A percentile compares a stretch with the other conserved stretches of the same genome.
Conservation (phyloP, 139 green algal genomes). For the Chlorella sp. region DNA sequence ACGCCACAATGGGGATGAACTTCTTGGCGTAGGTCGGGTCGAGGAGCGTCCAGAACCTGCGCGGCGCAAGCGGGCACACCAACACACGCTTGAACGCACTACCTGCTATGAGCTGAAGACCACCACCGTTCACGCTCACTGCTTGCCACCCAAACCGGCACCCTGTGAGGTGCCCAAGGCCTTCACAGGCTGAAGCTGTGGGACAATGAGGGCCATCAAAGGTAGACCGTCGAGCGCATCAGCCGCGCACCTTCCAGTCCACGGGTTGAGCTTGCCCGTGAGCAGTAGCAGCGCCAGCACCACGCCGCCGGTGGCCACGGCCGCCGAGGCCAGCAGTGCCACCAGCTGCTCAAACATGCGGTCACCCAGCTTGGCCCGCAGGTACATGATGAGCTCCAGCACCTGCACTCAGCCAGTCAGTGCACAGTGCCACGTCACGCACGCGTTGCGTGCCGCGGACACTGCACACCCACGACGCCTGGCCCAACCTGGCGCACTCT, state of each 20-base stretch:
- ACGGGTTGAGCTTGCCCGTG: slow-evolving; percentile 50
- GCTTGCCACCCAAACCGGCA: no score
- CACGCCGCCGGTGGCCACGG: not conserved
- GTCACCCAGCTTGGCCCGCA: slow-evolving; percentile 23
- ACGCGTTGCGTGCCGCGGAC: no score
- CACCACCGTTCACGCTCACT: no score
- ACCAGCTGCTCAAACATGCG: slow-evolving; percentile 4
- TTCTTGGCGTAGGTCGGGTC: slow-evolving; percentile 59
- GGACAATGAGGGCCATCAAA: not conserved
- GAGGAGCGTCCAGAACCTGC: slow-evolving; percentile 50
- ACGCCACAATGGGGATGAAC: slow-evolving; percentile 59
- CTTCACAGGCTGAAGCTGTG: no score
- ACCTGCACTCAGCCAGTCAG: no score
- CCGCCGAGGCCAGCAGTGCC: slow-evolving; percentile 2
- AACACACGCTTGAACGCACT: no score
- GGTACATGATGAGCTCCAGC: slow-evolving; percentile 24
- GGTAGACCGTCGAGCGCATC: not conserved
- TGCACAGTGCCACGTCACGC: no score
- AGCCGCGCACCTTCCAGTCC: slow-evolving; percentile 33
- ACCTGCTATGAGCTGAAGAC: no score
- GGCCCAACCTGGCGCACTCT: no score
- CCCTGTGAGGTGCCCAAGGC: no score
- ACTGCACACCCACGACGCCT: no score
- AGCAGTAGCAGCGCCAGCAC: slow-evolving; percentile 18
- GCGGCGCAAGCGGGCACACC: no score